phyloP scores from a whole-genome alignment of 768 basidiomycete species.

The Suillus hirtellus region DNA sequence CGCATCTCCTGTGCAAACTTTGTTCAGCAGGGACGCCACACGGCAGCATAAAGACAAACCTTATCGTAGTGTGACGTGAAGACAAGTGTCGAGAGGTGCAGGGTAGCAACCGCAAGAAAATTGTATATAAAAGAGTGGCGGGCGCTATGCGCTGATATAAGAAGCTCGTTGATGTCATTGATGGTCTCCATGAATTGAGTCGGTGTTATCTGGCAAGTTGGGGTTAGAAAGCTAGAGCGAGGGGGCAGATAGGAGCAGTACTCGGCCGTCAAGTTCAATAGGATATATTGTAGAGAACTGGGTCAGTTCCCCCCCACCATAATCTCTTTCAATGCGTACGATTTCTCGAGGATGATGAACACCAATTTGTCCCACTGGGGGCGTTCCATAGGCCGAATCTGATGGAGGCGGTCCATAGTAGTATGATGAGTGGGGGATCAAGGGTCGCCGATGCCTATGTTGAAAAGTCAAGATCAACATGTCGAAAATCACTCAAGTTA shows the following conservation, averaged over 20 bases:
- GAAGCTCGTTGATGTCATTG: slow-evolving; percentile 84
- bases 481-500: slow-evolving; percentile 6
- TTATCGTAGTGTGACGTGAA: slow-evolving; percentile 78
- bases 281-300: slow-evolving; percentile 92
- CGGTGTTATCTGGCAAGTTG: slow-evolving; percentile 70
- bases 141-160: slow-evolving; percentile 85
- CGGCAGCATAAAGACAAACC: slow-evolving; percentile 39
- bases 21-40: slow-evolving; percentile 13
- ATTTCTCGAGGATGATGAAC: slow-evolving; percentile 91
- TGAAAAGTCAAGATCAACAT: slow-evolving; percentile 26
- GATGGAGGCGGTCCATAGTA: slow-evolving; percentile 79
- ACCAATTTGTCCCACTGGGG: slow-evolving; percentile 83
- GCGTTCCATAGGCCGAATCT: slow-evolving; percentile 79
- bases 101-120: slow-evolving; percentile 69
- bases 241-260: slow-evolving; percentile 39
- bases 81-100: slow-evolving; percentile 78
- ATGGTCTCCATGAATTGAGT: slow-evolving; percentile 89
- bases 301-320: slow-evolving; percentile 82
- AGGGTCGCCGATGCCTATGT: slow-evolving; percentile 37
- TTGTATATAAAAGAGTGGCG: slow-evolving; percentile 77
- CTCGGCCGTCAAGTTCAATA: slow-evolving; percentile 90
- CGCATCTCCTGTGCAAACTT: slow-evolving; percentile 66
- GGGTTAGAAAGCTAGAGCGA: neutral
- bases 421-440: slow-evolving; percentile 79
- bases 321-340: slow-evolving; percentile 90